A percentile compares a stretch with the other conserved stretches of the same genome.
These are phyloP conservation scores for Talaromyces sp. DNA, from an alignment of 2,329 filamentous ascomycete genomes.

Conservation along the genomic window DNA sequence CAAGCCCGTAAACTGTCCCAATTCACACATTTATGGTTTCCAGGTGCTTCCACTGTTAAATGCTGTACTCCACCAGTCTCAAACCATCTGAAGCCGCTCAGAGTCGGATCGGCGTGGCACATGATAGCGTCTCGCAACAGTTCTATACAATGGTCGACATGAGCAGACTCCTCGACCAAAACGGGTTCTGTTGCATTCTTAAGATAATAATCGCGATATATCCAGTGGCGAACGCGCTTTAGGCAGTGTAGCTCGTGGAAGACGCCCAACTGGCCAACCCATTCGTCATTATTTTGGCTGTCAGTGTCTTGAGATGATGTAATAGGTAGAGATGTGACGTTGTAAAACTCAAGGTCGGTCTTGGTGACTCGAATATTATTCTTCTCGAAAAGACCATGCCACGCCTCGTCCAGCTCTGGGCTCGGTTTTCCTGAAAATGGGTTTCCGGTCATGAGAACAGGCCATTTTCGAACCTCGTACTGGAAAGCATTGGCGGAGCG, in stretches of 20 bases:
- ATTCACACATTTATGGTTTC: not conserved
- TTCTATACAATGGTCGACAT: not conserved
- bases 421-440: not conserved
- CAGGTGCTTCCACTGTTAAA: not conserved
- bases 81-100: not conserved
- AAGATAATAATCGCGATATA: not conserved
- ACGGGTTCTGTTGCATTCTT: not conserved
- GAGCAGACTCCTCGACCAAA: not conserved
- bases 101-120: not conserved
- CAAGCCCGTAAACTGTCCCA: not conserved
- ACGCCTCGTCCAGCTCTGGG: conserved; percentile 1
- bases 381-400: not conserved
- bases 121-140: not conserved
- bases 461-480: not conserved
- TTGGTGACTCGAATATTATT: not conserved
- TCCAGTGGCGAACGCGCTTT: not conserved
- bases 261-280: not conserved
- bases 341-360: not conserved
- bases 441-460: not conserved
- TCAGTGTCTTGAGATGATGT: too few species aligned
- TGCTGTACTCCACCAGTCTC: not conserved
- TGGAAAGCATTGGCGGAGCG: not conserved
- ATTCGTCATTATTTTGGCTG: not conserved
- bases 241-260: not conserved
- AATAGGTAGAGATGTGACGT: not conserved